phyloP scores from a whole-genome alignment of 345 rosid genomes.

The Salix udensis region DNA sequence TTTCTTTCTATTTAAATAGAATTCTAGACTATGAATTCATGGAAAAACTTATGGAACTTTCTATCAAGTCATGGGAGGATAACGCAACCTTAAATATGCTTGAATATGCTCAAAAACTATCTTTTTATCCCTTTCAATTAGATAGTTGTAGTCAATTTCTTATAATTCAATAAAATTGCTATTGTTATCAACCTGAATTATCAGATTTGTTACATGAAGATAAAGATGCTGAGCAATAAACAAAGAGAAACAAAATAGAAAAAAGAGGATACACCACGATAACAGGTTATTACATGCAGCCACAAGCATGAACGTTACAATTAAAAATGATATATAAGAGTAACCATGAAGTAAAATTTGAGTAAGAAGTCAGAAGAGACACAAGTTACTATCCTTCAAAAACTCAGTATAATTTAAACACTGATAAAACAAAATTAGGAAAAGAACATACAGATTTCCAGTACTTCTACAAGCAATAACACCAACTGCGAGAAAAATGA shows the following conservation, averaged over 20 bases:
- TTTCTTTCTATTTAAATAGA: too few species aligned
- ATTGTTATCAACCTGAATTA: neutral
- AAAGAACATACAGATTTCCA: neutral
- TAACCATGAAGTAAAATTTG: neutral
- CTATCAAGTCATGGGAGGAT: neutral
- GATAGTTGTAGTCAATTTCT: neutral
- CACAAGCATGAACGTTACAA: too few species aligned
- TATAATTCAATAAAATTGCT: neutral
- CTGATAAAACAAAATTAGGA: neutral
- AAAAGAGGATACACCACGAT: too few species aligned
- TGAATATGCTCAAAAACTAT: neutral
- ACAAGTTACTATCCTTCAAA: neutral
- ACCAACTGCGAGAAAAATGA: neutral
- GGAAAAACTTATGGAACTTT: neutral
- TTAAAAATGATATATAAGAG: neutral
- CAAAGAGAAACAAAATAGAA: too few species aligned
- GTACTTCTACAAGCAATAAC: neutral
- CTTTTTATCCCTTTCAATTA: neutral
- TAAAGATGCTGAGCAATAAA: too few species aligned
- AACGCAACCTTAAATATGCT: neutral
- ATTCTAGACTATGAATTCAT: neutral
- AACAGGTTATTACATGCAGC: too few species aligned
- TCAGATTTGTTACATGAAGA: neutral
- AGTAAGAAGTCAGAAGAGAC: neutral
- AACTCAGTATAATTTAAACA: neutral